phyloP scores from a whole-genome alignment of 495 filamentous ascomycete species.

The Tuber melanosporum region DNA sequence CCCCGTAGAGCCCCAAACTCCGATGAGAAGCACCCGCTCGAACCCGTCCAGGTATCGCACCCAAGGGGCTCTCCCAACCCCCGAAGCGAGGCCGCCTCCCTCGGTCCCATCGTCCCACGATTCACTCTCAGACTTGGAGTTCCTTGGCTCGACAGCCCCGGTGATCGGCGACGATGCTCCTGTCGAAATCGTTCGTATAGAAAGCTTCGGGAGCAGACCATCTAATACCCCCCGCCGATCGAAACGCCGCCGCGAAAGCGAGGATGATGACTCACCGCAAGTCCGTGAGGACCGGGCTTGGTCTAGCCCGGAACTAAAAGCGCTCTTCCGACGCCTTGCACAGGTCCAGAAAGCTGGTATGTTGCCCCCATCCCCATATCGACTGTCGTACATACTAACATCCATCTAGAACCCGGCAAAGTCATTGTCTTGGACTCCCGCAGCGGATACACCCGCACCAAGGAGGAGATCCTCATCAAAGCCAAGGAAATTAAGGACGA shows the following conservation, averaged over 20 bases:
- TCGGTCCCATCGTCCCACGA: not conserved
- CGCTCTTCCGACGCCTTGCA: not conserved
- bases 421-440: not conserved
- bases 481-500: not conserved
- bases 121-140: not conserved
- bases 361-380: not conserved
- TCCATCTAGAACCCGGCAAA: not conserved
- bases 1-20: not conserved
- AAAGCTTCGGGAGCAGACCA: not conserved
- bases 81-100: not conserved
- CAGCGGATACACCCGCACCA: not conserved
- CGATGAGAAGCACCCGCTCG: not conserved
- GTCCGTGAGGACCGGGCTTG: not conserved
- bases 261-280: not conserved
- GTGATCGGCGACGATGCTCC: slow-evolving; percentile 1
- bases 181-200: not conserved
- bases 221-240: not conserved
- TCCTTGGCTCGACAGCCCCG: not conserved
- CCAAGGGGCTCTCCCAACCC: not conserved
- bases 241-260: not conserved
- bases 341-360: not conserved
- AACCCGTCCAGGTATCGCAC: not conserved
- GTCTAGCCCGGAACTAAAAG: not conserved
- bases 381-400: not conserved
- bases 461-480: slow-evolving; percentile 6